A percentile compares a stretch with the other conserved stretches of the same genome.
Conservation (phyloP, 179 eudicot genomes). For the Drosera spatulata region DNA sequence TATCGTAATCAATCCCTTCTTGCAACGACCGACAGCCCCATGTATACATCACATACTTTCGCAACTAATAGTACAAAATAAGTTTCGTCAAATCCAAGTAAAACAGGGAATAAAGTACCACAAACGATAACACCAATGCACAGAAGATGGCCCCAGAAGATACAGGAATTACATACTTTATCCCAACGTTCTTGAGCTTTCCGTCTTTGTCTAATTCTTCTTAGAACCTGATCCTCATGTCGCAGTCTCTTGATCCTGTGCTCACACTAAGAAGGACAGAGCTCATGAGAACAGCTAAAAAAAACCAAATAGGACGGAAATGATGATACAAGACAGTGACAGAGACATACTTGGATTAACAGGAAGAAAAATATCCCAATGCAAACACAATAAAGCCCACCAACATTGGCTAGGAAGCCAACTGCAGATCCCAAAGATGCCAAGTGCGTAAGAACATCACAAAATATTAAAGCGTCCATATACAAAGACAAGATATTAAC, state of each 20-base stretch:
- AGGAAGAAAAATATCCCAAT: slow-evolving; percentile 78
- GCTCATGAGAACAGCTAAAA: slow-evolving; percentile 3
- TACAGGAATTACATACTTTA: slow-evolving; percentile 30
- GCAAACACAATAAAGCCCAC: slow-evolving; percentile 88
- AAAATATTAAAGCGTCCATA: neutral
- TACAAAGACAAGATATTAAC: neutral
- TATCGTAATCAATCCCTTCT: slow-evolving; percentile 18
- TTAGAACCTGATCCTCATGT: slow-evolving; percentile 61
- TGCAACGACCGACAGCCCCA: slow-evolving; percentile 54
- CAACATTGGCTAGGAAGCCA: slow-evolving; percentile 90
- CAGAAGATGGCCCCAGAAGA: neutral
- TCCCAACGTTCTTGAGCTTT: slow-evolving; percentile 85
- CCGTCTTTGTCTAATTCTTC: slow-evolving; percentile 44
- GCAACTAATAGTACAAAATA: slow-evolving; percentile 39
- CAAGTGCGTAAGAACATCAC: neutral
- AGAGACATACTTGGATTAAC: slow-evolving; percentile 72
- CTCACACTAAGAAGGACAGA: slow-evolving; percentile 46
- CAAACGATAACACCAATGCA: neutral
- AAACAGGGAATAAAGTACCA: neutral
- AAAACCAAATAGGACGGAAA: neutral
- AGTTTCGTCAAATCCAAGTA: slow-evolving; percentile 11
- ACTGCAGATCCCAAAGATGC: slow-evolving; percentile 55
- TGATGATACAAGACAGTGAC: neutral
- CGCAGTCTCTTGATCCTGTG: slow-evolving; percentile 82
- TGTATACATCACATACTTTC: slow-evolving; percentile 77